phyloP scores from a whole-genome alignment of 257 asterid species.

The Nicotiana undulata region DNA sequence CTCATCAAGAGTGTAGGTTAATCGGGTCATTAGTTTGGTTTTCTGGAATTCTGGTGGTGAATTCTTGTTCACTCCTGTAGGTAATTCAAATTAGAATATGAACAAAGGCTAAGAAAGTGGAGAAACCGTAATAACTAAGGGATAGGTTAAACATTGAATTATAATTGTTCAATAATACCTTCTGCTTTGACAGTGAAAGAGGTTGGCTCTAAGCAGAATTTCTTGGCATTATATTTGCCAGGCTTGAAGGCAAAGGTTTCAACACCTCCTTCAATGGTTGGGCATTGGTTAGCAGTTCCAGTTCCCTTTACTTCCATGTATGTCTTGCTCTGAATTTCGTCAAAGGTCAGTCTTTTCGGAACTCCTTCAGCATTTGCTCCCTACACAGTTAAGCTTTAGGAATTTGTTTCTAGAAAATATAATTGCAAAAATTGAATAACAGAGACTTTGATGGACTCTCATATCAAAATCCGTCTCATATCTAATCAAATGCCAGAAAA shows the following conservation, averaged over 20 bases:
- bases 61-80: conserved; percentile 42
- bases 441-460: neutral
- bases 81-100: too few relatives aligned
- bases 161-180: conserved; percentile 9
- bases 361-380: conserved; percentile 84
- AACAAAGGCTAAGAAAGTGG: too few relatives aligned
- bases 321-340: conserved; percentile 86
- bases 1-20: conserved; percentile 93
- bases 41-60: conserved; percentile 77
- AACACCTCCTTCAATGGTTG: conserved; percentile 72
- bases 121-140: too few relatives aligned
- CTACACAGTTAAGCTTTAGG: conserved; percentile 14
- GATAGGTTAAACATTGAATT: too few relatives aligned
- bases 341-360: conserved; percentile 71
- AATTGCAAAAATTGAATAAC: neutral
- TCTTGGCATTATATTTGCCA: conserved; percentile 79
- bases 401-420: neutral
- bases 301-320: conserved; percentile 85
- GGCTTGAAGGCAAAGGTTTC: conserved; percentile 60
- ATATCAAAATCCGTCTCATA: too few relatives aligned
- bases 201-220: conserved; percentile 86
- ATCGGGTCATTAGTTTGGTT: conserved; percentile 91
- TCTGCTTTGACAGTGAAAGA: conserved; percentile 95
- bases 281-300: conserved; percentile 97
- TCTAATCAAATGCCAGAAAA: too few relatives aligned